These are phyloP conservation scores for Cenchrus americanus DNA, from an alignment of 176 grass and related monocot species.

Conservation along the genomic window DNA sequence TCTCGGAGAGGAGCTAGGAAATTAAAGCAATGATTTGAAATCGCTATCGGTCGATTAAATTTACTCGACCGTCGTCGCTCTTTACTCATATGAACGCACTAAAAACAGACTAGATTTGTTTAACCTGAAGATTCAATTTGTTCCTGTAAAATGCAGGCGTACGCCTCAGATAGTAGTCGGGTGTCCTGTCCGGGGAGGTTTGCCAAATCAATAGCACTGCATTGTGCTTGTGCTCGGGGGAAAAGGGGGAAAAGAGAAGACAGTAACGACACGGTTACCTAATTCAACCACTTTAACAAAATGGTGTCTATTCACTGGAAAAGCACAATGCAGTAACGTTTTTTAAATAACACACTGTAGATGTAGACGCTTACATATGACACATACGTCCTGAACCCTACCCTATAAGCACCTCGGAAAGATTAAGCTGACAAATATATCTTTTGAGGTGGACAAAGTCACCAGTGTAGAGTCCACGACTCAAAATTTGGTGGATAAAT, in stretches of 20 bases:
- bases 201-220: conserved; percentile 35
- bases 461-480: too few species aligned
- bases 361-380: too few species aligned
- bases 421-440: too few species aligned
- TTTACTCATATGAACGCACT: conserved; percentile 43
- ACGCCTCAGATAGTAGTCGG: neutral
- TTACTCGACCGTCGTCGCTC: neutral
- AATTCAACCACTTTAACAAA: conserved; percentile 31
- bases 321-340: conserved; percentile 28
- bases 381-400: too few species aligned
- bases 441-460: too few species aligned
- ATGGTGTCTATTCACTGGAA: conserved; percentile 20
- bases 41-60: conserved; percentile 42
- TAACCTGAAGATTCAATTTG: conserved; percentile 26
- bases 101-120: neutral
- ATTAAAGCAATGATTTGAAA: conserved; percentile 42
- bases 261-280: conserved; percentile 17
- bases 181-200: neutral
- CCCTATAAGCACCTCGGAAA: too few species aligned
- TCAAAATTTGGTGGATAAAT: too few species aligned
- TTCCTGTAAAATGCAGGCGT: conserved; percentile 27
- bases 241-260: neutral
- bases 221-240: neutral
- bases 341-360: neutral
- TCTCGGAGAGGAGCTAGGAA: neutral